phyloP scores from a whole-genome alignment of 164 flowering plant species.

The Magnolia officinalis region DNA sequence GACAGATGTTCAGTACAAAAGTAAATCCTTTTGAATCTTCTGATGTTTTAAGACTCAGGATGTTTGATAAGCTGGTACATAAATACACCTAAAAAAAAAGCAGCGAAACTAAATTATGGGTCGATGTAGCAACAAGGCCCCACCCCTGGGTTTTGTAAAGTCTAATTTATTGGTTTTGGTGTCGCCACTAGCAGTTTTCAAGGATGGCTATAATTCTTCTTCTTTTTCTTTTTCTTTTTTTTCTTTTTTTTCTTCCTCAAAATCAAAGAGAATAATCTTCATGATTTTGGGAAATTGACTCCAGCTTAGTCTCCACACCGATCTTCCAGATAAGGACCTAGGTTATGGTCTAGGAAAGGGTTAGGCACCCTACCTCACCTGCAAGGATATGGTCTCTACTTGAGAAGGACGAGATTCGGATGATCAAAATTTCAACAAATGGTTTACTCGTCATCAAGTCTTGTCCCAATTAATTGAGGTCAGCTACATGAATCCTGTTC shows the following conservation, averaged over 20 bases:
- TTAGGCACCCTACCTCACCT: neutral
- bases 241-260: too few relatives aligned
- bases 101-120: too few relatives aligned
- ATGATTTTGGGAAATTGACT: too few relatives aligned
- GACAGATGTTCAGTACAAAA: neutral
- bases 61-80: neutral
- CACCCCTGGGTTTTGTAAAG: too few relatives aligned
- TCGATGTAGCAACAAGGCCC: too few relatives aligned
- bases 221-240: too few relatives aligned
- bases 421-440: neutral
- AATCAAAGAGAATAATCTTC: too few relatives aligned
- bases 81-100: neutral
- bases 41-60: neutral
- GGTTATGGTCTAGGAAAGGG: neutral
- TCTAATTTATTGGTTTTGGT: too few relatives aligned
- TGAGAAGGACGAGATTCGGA: neutral
- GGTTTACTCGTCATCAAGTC: neutral
- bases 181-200: too few relatives aligned
- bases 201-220: too few relatives aligned
- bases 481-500: neutral
- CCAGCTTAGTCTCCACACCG: neutral
- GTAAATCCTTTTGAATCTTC: neutral
- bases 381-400: neutral
- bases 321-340: neutral
- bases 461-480: neutral